phyloP scores from a whole-genome alignment of 371 early-diverging fungal genomes.

The Mycotypha africana region DNA sequence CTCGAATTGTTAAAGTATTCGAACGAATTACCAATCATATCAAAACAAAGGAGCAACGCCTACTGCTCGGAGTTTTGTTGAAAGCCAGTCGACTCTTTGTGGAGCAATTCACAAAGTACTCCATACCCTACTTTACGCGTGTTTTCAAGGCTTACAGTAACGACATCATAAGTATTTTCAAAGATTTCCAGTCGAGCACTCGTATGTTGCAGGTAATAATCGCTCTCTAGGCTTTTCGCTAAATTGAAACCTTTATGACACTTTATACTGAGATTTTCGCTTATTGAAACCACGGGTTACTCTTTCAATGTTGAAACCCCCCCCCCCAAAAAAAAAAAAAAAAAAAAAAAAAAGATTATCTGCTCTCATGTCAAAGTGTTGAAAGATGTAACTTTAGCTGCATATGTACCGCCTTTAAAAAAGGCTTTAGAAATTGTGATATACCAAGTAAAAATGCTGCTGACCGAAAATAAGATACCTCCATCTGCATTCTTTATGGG shows the following conservation, averaged over 20 bases:
- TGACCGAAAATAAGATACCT: slow-evolving; percentile 64
- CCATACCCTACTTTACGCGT: slow-evolving; percentile 62
- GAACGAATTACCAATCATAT: slow-evolving; percentile 48
- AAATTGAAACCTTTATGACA: too few relatives aligned
- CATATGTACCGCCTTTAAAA: slow-evolving; percentile 67
- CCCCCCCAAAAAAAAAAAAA: too few relatives aligned
- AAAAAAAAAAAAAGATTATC: slow-evolving; percentile 58
- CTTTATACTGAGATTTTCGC: too few relatives aligned
- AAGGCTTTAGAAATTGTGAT: slow-evolving; percentile 71
- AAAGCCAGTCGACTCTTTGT: slow-evolving; percentile 55
- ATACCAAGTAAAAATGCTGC: slow-evolving; percentile 70
- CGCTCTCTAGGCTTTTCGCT: too few relatives aligned
- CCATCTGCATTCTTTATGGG: slow-evolving; percentile 60
- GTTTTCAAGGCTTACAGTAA: slow-evolving; percentile 54
- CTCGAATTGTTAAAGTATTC: slow-evolving; percentile 46
- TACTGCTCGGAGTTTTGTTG: slow-evolving; percentile 45
- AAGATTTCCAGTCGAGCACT: slow-evolving; percentile 53
- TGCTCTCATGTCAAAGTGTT: slow-evolving; percentile 77
- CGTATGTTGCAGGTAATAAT: slow-evolving; percentile 52
- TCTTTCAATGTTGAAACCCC: not conserved
- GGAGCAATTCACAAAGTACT: slow-evolving; percentile 58
- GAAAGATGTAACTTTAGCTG: slow-evolving; percentile 54
- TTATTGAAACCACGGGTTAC: too few relatives aligned
- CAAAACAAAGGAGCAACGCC: slow-evolving; percentile 48
- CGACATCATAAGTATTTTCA: slow-evolving; percentile 41